Base-by-base conservation (phyloP, 345 rosid species). In the Rubroshorea leprosula region DNA sequence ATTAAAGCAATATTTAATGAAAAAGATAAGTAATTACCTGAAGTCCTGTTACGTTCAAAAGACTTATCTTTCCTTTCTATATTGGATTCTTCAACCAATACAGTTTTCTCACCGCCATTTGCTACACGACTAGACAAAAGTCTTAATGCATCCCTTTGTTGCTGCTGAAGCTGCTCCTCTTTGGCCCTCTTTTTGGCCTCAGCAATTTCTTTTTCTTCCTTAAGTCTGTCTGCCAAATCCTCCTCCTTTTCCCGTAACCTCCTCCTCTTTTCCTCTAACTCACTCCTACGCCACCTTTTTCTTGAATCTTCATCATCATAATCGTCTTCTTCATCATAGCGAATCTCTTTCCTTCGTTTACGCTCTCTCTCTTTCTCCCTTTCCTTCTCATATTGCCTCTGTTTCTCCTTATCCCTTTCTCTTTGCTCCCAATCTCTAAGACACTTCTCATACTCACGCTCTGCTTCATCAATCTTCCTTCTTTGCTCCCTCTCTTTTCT, bases 381-480 rank as follows among this genome's bases (percentile, higher is more conserved):
- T 69, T 89, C 97, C 78, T 80, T 87, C 78, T 93, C 99, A 68
- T 87, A 81, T 66, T 87, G 99, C 54, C 95, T 79, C 62, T 83
- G 87, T 68, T 87, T 89, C 72, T 93, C 99, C 68, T 70, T 93
- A 49, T 89, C 96, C 68, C 91, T 87, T 63, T 90, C 99, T 63
- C 96, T 83, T 54, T 84, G 83, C 68, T 89, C 99, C 99, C 95
- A 93, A 48, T 87, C 96, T 80, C 83, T 89, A 54, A 93, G 89
- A 48, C 86, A 83, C 66, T 79, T 68, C 70, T 85, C 97, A 77
- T 79, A 93, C 54, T 80, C 97, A 17, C 96, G 90, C 68, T 93
- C 97, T 15, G 89, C 95, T 46, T 87, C 99, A 74, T 85, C 96
- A 57, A 82, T 63, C 79, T 83, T 89, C 78, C 96, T 83, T 69